phyloP scores from a whole-genome alignment of 2,329 filamentous ascomycete genomes.

The Colletotrichum siamense region DNA sequence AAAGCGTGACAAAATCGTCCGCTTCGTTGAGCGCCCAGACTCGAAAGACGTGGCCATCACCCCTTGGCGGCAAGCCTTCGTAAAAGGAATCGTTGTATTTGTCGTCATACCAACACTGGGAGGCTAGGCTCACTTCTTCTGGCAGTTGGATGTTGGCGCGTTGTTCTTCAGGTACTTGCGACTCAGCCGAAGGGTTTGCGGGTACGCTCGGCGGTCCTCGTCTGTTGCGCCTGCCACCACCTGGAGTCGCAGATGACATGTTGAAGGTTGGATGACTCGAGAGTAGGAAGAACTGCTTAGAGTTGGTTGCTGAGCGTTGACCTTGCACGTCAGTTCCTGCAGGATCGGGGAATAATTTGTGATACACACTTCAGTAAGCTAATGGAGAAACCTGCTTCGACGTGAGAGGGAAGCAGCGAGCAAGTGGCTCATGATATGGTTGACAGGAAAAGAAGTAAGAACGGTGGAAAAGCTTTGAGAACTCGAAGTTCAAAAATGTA shows the following conservation, averaged over 20 bases:
- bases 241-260: background rate
- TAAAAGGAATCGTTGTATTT: background rate
- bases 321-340: too few species aligned
- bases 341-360: too few species aligned
- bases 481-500: too few species aligned
- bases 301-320: too few species aligned
- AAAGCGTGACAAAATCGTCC: background rate
- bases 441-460: too few species aligned
- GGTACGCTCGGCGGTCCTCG: background rate
- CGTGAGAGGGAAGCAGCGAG: too few species aligned
- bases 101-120: background rate
- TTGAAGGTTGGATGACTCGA: rapidly evolving
- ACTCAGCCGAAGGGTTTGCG: background rate
- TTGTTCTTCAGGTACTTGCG: background rate
- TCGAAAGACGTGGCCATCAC: background rate
- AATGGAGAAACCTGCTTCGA: too few species aligned
- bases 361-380: too few species aligned
- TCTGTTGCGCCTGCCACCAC: background rate
- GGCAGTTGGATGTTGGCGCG: background rate
- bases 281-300: background rate
- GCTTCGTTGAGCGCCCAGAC: background rate
- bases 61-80: background rate
- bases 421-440: too few species aligned
- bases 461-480: too few species aligned
- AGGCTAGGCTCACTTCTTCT: background rate